Percentiles rank a stretch among this genome's conserved stretches.
Evolutionary conservation across 345 rosid species (phyloP).

Genomic region (Eucalyptus viminalis): DNA sequence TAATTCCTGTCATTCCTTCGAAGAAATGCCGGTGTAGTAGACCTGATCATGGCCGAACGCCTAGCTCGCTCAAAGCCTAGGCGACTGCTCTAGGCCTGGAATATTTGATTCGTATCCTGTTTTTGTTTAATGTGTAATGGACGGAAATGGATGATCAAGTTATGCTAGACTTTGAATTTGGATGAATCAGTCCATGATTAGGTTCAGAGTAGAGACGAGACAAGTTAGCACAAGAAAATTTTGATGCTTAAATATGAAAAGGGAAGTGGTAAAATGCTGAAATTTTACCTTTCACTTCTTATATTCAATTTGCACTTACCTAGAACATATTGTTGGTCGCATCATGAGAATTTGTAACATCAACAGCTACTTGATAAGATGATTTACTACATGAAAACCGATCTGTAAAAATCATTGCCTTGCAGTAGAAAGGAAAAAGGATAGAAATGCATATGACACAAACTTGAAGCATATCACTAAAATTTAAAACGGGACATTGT

Average conservation of each 20-base stretch:
- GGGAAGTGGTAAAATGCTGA: too few species aligned
- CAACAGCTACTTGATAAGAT: not conserved
- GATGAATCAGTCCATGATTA: accelerated
- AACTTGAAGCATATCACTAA: not conserved
- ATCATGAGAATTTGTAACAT: not conserved
- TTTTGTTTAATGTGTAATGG: not conserved
- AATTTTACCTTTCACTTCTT: too few species aligned
- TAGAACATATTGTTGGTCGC: not conserved
- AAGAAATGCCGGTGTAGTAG: too few species aligned
- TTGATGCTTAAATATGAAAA: not conserved
- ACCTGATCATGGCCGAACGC: too few species aligned
- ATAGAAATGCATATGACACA: not conserved
- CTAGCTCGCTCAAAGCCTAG: not conserved
- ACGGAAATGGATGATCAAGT: not conserved
- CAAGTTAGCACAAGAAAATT: not conserved
- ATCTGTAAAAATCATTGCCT: not conserved
- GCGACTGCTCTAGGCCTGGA: not conserved
- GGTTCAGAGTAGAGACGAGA: accelerated
- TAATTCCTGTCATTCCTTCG: too few species aligned
- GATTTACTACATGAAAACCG: not conserved
- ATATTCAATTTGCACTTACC: not conserved
- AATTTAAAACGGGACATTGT: not conserved
- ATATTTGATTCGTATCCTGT: not conserved
- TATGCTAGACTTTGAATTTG: not conserved
- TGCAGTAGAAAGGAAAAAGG: not conserved